A percentile compares a stretch with the other conserved stretches of the same genome.
Conservation (phyloP, 345 rosid genomes). For the Euphorbia lathyris region DNA sequence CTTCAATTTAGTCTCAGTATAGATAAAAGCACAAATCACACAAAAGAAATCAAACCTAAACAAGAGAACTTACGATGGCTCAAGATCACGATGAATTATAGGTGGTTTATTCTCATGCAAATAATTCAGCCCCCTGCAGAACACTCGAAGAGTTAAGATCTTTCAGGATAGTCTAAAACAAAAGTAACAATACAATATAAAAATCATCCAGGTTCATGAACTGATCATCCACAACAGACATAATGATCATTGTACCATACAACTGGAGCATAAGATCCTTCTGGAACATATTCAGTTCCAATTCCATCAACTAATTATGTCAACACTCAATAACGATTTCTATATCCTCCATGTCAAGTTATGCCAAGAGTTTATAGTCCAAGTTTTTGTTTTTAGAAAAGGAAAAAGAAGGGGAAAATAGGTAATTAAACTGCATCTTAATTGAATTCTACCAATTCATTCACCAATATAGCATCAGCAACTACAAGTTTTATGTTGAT, state of each 20-base stretch:
- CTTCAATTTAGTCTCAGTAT: constrained; percentile 2
- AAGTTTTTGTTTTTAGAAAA: no score
- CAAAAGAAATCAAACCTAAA: constrained; percentile 7
- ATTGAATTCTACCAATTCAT: background rate
- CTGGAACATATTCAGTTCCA: background rate
- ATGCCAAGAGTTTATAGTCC: background rate
- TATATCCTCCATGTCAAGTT: background rate
- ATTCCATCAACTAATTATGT: background rate
- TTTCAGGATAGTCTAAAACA: constrained; percentile 1
- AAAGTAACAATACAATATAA: background rate
- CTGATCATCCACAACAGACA: background rate
- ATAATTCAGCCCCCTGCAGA: constrained; percentile 88
- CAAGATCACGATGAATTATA: constrained; percentile 94
- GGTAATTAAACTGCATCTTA: background rate
- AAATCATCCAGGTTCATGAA: background rate
- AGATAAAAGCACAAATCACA: background rate
- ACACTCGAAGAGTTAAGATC: constrained; percentile 9
- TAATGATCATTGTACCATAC: background rate
- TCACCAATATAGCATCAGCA: background rate
- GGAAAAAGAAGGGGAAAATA: background rate
- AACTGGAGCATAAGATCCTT: background rate
- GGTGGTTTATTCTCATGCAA: constrained; percentile 87
- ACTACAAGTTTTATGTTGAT: background rate
- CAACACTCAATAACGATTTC: background rate
- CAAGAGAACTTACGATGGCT: constrained; percentile 88